phyloP scores from a whole-genome alignment of 1,139 yeast genomes.

The Blastobotrys indianensis region DNA sequence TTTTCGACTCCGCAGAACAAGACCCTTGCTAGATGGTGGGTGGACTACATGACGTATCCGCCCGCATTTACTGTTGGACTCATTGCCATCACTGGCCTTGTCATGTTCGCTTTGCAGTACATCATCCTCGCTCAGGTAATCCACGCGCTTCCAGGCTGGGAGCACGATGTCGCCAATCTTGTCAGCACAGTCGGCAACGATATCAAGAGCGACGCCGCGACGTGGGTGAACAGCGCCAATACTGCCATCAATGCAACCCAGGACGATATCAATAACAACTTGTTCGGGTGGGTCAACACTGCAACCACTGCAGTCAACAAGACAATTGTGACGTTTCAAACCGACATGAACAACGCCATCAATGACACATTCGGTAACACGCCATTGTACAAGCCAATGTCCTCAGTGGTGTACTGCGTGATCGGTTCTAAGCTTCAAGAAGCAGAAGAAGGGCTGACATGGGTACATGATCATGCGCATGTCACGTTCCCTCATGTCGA shows the following conservation, averaged over 20 bases:
- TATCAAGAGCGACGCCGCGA: slow-evolving; percentile 20
- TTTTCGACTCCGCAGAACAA: slow-evolving; percentile 7
- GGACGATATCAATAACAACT: slow-evolving; percentile 47
- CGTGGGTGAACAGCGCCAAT: slow-evolving; percentile 54
- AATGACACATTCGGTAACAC: slow-evolving; percentile 60
- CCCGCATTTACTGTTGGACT: slow-evolving; percentile 34
- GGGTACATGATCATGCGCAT: slow-evolving; percentile 66
- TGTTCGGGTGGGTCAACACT: slow-evolving; percentile 60
- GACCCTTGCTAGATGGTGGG: slow-evolving; percentile 30
- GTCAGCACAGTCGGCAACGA: slow-evolving; percentile 18
- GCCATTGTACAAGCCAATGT: slow-evolving; percentile 54
- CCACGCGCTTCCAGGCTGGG: slow-evolving; percentile 18
- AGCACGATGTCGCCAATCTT: slow-evolving; percentile 12
- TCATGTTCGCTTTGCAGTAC: slow-evolving; percentile 40
- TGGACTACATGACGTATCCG: slow-evolving; percentile 29
- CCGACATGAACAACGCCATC: slow-evolving; percentile 49
- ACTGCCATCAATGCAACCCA: slow-evolving; percentile 42
- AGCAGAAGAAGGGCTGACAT: slow-evolving; percentile 65
- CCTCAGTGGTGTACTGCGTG: slow-evolving; percentile 66
- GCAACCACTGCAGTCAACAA: slow-evolving; percentile 51
- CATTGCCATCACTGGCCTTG: slow-evolving; percentile 41
- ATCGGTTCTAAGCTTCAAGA: slow-evolving; percentile 64
- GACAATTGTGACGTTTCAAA: slow-evolving; percentile 48
- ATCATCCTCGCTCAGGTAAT: slow-evolving; percentile 32
- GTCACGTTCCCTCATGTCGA: slow-evolving; percentile 53